Percentiles rank a stretch among this genome's conserved stretches.
Conservation (phyloP, 768 basidiomycete genomes). For the Pholiota microspora region DNA sequence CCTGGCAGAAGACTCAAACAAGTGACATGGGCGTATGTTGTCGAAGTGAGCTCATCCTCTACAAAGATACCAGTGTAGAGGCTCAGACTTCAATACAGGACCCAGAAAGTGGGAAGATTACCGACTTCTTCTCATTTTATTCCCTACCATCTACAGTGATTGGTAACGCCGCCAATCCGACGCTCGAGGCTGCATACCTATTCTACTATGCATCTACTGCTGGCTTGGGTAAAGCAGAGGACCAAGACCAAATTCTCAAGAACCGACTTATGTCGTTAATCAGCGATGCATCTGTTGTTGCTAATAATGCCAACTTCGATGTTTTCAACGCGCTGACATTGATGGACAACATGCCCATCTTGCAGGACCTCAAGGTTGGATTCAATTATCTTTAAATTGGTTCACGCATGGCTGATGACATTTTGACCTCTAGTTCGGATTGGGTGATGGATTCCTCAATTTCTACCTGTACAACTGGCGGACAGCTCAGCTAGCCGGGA, state of each 20-base stretch:
- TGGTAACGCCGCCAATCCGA: slow-evolving; percentile 61
- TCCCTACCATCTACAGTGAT: slow-evolving; percentile 94
- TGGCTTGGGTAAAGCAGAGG: slow-evolving; percentile 60
- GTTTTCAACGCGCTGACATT: slow-evolving; percentile 94
- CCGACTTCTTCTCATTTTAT: slow-evolving; percentile 97
- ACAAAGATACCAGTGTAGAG: too few relatives aligned
- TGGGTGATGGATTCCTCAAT: slow-evolving; percentile 88
- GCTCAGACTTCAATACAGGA: slow-evolving; percentile 65
- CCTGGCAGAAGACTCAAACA: slow-evolving; percentile 65
- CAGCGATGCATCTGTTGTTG: slow-evolving; percentile 77
- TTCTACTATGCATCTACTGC: slow-evolving; percentile 91
- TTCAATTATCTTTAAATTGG: neutral
- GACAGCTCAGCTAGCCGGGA: slow-evolving; percentile 75
- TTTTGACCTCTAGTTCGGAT: slow-evolving; percentile 67
- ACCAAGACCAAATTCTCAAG: slow-evolving; percentile 63
- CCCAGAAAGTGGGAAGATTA: slow-evolving; percentile 77
- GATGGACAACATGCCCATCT: slow-evolving; percentile 87
- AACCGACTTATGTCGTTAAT: slow-evolving; percentile 70
- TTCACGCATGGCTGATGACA: slow-evolving; percentile 1
- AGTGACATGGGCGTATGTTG: slow-evolving; percentile 95
- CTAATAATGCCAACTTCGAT: slow-evolving; percentile 86
- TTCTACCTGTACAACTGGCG: slow-evolving; percentile 97
- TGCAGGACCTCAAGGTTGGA: slow-evolving; percentile 80
- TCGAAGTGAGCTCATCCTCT: slow-evolving; percentile 74
- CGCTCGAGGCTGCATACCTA: slow-evolving; percentile 91